A percentile compares a stretch with the other conserved stretches of the same genome.
These are phyloP conservation scores for Ichthyophonus hoferi DNA, from an alignment of 208 protist species.

Conservation along the genomic window DNA sequence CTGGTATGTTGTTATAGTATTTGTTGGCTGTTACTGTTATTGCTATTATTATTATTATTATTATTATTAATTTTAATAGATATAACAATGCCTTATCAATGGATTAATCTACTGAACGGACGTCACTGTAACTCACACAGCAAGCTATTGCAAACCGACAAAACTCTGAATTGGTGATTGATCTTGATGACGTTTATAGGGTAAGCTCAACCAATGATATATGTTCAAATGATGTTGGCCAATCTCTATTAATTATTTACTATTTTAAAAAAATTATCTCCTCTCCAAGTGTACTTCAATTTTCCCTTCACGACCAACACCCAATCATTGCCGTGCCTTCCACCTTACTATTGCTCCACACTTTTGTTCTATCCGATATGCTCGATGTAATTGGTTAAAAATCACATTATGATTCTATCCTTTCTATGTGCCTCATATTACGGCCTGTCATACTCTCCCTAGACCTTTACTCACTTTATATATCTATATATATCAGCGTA, in stretches of 20 bases:
- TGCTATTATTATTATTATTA: neutral
- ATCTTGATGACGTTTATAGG: neutral
- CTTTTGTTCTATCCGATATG: too few species aligned
- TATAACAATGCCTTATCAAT: neutral
- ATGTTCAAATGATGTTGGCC: too few species aligned
- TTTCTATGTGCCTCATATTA: too few species aligned
- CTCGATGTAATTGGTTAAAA: too few species aligned
- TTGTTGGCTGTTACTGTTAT: neutral
- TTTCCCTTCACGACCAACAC: too few species aligned
- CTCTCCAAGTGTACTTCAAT: too few species aligned
- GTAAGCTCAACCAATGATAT: neutral
- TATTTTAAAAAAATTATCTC: too few species aligned
- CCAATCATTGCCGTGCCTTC: too few species aligned
- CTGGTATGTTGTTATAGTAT: neutral
- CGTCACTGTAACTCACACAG: neutral
- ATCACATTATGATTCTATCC: too few species aligned
- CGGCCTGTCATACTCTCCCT: too few species aligned
- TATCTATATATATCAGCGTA: neutral
- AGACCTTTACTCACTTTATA: neutral
- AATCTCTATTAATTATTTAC: too few species aligned
- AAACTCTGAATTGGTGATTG: neutral
- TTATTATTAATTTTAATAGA: neutral
- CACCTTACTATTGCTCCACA: too few species aligned
- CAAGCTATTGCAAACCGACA: neutral
- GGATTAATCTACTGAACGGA: neutral